Percentiles rank a stretch among this genome's conserved stretches.
These are phyloP conservation scores for Blastobotrys aristatus DNA, from an alignment of 1,139 yeast genomes.

Conservation along the genomic window DNA sequence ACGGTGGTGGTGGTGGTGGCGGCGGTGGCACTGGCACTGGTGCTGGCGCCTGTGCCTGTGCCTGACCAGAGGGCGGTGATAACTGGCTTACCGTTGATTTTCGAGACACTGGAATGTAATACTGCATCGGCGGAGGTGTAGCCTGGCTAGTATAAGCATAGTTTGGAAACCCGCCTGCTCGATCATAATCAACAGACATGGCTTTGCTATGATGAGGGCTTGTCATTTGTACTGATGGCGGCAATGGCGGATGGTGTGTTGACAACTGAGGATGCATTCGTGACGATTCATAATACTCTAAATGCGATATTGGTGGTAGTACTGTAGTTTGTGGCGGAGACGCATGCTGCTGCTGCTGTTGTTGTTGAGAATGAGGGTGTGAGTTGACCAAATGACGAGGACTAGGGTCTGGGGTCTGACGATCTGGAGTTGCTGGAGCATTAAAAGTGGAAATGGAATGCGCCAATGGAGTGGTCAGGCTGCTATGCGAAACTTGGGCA, in stretches of 20 bases:
- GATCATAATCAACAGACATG: not conserved
- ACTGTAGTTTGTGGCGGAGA: conserved; percentile 6
- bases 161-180: not conserved
- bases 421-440: conserved; percentile 5
- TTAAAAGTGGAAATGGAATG: not conserved
- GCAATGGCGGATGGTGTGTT: not conserved
- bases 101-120: not conserved
- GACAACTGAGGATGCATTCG: not conserved
- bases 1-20: conserved; percentile 10
- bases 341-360: not conserved
- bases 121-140: not conserved
- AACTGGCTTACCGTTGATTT: not conserved
- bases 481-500: not conserved
- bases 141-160: conserved; percentile 1
- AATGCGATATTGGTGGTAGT: conserved; percentile 5
- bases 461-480: not conserved
- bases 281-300: conserved; percentile 4
- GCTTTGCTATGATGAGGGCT: not conserved
- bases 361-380: not conserved
- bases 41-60: not conserved
- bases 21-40: conserved; percentile 11
- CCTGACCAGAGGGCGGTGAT: not conserved
- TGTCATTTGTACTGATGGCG: not conserved
- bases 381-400: not conserved
- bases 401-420: not conserved